phyloP scores from a whole-genome alignment of 2,329 filamentous ascomycete genomes.

The Colletotrichum acutatum region DNA sequence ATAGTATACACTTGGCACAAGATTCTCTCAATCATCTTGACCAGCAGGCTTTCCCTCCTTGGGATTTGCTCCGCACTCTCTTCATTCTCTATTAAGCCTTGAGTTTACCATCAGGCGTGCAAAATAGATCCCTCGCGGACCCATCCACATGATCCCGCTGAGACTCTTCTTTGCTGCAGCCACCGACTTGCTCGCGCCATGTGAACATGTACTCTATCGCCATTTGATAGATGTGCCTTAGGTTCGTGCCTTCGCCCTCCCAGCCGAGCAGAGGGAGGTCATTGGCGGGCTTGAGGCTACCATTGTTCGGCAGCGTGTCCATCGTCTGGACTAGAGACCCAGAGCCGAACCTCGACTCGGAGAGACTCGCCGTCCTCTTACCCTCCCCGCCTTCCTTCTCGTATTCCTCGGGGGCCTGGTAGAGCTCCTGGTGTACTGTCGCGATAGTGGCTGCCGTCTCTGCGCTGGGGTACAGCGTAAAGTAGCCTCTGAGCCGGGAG shows the following conservation, averaged over 20 bases:
- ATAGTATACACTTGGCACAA: constrained; percentile 4
- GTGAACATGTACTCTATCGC: constrained; percentile 63
- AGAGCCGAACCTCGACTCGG: constrained; percentile 36
- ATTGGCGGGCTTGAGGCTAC: constrained; percentile 54
- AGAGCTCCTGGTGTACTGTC: constrained; percentile 83
- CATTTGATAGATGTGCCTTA: constrained; percentile 52
- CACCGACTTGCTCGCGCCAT: constrained; percentile 76
- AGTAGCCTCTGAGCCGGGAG: constrained; percentile 80
- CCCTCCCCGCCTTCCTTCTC: constrained; percentile 40
- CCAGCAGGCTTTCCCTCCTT: too few species aligned
- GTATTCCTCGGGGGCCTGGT: constrained; percentile 78
- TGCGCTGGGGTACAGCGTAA: constrained; percentile 80
- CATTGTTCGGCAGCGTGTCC: constrained; percentile 57
- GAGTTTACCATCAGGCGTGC: constrained; percentile 43
- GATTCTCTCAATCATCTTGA: neutral
- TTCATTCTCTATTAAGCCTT: constrained; percentile 45
- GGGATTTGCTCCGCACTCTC: neutral
- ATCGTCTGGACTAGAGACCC: constrained; percentile 58
- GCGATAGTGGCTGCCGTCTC: constrained; percentile 65
- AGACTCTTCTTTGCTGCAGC: constrained; percentile 60
- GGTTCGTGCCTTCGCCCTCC: constrained; percentile 63
- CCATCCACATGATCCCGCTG: constrained; percentile 44
- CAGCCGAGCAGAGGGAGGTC: constrained; percentile 71
- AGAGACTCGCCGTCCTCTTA: constrained; percentile 40
- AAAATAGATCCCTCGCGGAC: constrained; percentile 73